Evolutionary conservation across 805 yeast species (phyloP), one percentile per base, ranked within the genome.

Genomic region (Candida maesae): DNA sequence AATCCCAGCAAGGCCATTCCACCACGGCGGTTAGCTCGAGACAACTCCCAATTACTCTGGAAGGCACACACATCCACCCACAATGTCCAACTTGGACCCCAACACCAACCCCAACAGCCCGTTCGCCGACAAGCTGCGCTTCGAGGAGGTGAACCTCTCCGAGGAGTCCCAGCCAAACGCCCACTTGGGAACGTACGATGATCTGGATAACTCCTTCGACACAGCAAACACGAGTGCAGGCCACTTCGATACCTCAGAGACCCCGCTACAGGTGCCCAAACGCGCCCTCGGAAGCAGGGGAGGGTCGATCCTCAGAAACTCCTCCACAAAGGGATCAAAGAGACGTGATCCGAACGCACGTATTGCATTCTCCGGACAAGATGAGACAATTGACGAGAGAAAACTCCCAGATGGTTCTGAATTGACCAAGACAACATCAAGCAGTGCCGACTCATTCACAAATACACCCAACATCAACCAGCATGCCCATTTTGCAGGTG

Each of bases 381-480:
- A 47, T 26, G 36, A 38, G 6, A 41, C 51, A 4, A 48, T 56
- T 25, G 43, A 45, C n/a, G 55, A 49, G 19, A n/a, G 26, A n/a
- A 37, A 44, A 24, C 28, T 28, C 12, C 36, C 25, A 13, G 35
- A 38, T 9, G 35, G 33, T 3, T 36, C 41, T 10, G 53, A 50
- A 24, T 28, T 55, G 11, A 46, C 51, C 2, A 50, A 45, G 41
- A 28, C 46, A 9, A 32, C 43, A 1, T 53, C 58, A 1, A 28
- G 20, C n/a, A 31, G 38, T 18, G 31, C 15, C 2, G 58, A 52
- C 10, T 56, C 59, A 1, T 53, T 52, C 26, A 42, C 41, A 6
- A 27, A 45, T 9, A 60, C 64, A 6, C 64, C 64, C n/a, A 41
- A 43, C 11, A 16, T 51, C n/a, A 39, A 44, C 3, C 55, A 50